These are phyloP conservation scores for Ogataea sp. DNA, from an alignment of 805 yeast genomes.

Conservation along the genomic window DNA sequence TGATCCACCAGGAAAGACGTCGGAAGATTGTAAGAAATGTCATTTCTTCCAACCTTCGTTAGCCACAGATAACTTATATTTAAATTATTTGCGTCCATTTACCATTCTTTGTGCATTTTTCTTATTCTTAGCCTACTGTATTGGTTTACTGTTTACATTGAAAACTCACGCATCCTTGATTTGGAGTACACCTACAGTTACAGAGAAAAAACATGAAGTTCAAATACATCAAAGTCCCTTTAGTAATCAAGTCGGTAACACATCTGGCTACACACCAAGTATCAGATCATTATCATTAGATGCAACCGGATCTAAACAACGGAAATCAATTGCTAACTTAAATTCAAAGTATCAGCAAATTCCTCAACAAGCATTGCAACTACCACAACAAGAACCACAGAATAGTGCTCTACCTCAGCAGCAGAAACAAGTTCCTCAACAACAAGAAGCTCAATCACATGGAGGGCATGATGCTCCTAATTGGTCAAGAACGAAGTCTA, in stretches of 20 bases:
- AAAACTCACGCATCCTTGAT: slow-evolving; percentile 95
- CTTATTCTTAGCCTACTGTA: slow-evolving; percentile 73
- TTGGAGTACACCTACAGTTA: slow-evolving; percentile 66
- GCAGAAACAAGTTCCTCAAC: background rate
- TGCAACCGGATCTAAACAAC: background rate
- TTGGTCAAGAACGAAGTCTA: slow-evolving; percentile 84
- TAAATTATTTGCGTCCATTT: slow-evolving; percentile 69
- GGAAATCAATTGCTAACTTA: background rate
- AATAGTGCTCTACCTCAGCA: background rate
- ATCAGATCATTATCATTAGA: background rate
- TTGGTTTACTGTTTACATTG: slow-evolving; percentile 88
- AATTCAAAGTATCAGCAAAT: too few species aligned
- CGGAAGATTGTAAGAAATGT: slow-evolving; percentile 55
- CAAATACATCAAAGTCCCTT: too few species aligned
- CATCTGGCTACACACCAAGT: slow-evolving; percentile 4
- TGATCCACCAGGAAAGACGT: slow-evolving; percentile 6
- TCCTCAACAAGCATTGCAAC: too few species aligned
- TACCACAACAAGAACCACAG: background rate
- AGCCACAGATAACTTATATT: slow-evolving; percentile 58
- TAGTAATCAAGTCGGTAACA: too few species aligned
- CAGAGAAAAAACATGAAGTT: slow-evolving; percentile 25
- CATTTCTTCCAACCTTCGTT: slow-evolving; percentile 73
- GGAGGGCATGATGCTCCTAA: slow-evolving; percentile 96
- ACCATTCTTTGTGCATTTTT: slow-evolving; percentile 72
- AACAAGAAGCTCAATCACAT: slow-evolving; percentile 11